phyloP scores from a whole-genome alignment of 192 early-diverging fungal species.

The Oehlia diaphana region DNA sequence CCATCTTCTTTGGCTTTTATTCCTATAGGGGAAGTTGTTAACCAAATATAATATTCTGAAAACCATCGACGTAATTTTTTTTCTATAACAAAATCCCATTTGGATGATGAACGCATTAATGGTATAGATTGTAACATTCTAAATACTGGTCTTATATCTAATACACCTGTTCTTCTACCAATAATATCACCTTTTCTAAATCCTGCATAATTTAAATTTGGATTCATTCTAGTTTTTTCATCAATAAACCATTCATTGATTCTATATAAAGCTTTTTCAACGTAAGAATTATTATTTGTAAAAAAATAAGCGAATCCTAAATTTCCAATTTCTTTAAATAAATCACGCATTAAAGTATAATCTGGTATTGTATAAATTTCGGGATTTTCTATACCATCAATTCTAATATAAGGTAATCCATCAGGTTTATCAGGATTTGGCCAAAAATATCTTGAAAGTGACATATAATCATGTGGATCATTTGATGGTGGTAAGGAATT shows the following conservation, averaged over 20 bases:
- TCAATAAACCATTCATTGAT: conserved; percentile 59
- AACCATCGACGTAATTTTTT: conserved; percentile 42
- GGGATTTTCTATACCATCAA: conserved; percentile 54
- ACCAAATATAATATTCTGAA: conserved; percentile 39
- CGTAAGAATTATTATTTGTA: conserved; percentile 47
- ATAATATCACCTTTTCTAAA: conserved; percentile 43
- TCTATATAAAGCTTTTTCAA: conserved; percentile 37
- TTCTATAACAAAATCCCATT: conserved; percentile 36
- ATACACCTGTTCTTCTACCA: conserved; percentile 42
- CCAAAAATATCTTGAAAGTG: conserved; percentile 61
- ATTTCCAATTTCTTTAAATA: conserved; percentile 45
- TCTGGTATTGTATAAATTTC: conserved; percentile 50
- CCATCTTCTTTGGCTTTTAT: conserved; percentile 30
- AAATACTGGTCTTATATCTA: conserved; percentile 46
- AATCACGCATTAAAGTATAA: conserved; percentile 36
- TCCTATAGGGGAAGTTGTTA: conserved; percentile 33
- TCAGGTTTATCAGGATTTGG: conserved; percentile 38
- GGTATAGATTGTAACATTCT: conserved; percentile 42
- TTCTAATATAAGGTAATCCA: conserved; percentile 52
- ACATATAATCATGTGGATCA: conserved; percentile 58
- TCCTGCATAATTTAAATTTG: conserved; percentile 56
- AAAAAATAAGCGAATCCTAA: conserved; percentile 56
- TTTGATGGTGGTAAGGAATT: conserved; percentile 42
- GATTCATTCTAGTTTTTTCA: conserved; percentile 58
- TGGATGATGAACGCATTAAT: conserved; percentile 35